Evolutionary conservation across 2,329 filamentous ascomycete genomes (phyloP).

Genomic region (Neurospora sp.): DNA sequence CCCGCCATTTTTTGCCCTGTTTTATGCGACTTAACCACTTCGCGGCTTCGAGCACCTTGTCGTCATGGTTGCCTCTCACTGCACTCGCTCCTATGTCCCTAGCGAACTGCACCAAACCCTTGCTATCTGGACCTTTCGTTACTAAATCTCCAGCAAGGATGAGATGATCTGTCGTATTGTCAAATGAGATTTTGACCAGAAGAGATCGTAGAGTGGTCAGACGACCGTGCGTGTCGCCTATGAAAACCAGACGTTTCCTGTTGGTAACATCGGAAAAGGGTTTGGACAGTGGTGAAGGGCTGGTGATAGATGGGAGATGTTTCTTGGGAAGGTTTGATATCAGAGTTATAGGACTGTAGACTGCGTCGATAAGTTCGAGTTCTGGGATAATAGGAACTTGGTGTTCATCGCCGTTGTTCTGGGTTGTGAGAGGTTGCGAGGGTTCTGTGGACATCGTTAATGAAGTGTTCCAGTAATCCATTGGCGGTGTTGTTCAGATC

Average conservation of each 20-base stretch:
- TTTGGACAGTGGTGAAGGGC: conserved; percentile 22
- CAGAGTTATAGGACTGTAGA: conserved; percentile 22
- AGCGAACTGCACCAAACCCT: conserved; percentile 66
- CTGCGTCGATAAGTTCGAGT: conserved; percentile 11
- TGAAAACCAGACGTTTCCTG: conserved; percentile 58
- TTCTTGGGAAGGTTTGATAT: conserved; percentile 23
- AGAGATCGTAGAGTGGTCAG: conserved; percentile 55
- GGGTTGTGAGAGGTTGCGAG: neutral
- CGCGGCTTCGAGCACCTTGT: conserved; percentile 64
- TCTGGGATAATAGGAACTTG: conserved; percentile 1
- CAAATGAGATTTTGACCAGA: conserved; percentile 56
- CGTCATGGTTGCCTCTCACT: conserved; percentile 90
- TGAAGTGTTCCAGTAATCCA: neutral
- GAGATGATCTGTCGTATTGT: conserved; percentile 56
- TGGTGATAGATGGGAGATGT: conserved; percentile 15
- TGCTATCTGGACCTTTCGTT: conserved; percentile 76
- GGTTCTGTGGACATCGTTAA: neutral
- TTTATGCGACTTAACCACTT: conserved; percentile 23
- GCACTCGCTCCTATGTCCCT: conserved; percentile 66
- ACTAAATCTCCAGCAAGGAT: conserved; percentile 72
- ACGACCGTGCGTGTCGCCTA: conserved; percentile 93
- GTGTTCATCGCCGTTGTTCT: neutral
- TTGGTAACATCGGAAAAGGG: conserved; percentile 4
- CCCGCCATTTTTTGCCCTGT: conserved; percentile 2
- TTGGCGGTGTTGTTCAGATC: neutral